Evolutionary conservation across 1,284 basidiomycete genomes (phyloP).

Genomic region (Ganoderma lingzhi): DNA sequence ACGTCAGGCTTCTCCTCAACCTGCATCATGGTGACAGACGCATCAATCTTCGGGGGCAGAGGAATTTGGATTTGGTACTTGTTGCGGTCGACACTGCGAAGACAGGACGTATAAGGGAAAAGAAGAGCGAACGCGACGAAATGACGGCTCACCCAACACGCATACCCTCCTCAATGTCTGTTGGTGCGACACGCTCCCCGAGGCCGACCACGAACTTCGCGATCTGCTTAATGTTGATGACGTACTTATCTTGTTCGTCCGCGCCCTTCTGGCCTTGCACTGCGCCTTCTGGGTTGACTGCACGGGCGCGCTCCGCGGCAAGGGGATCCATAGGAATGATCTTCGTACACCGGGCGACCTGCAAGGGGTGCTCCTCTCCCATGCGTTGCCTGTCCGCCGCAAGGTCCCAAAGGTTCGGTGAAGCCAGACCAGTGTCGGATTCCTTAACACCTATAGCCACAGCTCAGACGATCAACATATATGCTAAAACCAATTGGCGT

Average conservation of each 20-base stretch:
- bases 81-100: constrained; percentile 81
- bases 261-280: constrained; percentile 87
- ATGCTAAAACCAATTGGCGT: constrained; percentile 32
- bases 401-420: constrained; percentile 97
- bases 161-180: constrained; percentile 99
- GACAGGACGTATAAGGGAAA: constrained; percentile 3
- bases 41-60: constrained; percentile 99
- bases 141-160: constrained; percentile 85
- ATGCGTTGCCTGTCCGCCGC: constrained; percentile 89
- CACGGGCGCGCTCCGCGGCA: constrained; percentile 75
- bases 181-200: constrained; percentile 95
- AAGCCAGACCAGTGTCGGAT: constrained; percentile 96
- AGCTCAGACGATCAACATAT: neutral
- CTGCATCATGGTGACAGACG: constrained; percentile 99
- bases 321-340: constrained; percentile 88
- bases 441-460: constrained; percentile 85
- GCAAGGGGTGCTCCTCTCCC: constrained; percentile 92
- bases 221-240: constrained; percentile 99
- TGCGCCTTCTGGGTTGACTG: constrained; percentile 79
- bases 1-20: constrained; percentile 99
- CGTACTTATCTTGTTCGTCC: constrained; percentile 98
- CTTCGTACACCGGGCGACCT: constrained; percentile 98
- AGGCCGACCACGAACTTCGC: constrained; percentile 99
- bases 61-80: constrained; percentile 99
- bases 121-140: constrained; percentile 27